Evolutionary conservation across 805 yeast species (phyloP).

Genomic region (Saturnispora saitoi): DNA sequence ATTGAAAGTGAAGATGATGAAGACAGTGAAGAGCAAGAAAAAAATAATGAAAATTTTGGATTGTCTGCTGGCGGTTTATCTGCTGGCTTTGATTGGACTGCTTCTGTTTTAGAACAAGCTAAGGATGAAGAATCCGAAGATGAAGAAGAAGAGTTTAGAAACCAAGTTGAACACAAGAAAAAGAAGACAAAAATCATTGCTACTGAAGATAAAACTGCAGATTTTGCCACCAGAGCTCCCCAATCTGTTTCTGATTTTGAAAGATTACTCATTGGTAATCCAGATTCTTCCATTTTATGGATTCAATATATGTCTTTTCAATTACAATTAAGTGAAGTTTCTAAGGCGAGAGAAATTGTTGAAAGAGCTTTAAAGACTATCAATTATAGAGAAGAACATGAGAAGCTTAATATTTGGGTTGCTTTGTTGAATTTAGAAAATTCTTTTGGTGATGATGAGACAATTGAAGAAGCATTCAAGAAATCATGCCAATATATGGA

Average conservation of each 20-base stretch:
- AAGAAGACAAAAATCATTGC: conserved; percentile 36
- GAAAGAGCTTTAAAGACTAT: conserved; percentile 89
- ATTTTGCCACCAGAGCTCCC: conserved; percentile 76
- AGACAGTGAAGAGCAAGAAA: conserved; percentile 21
- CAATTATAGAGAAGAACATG: conserved; percentile 83
- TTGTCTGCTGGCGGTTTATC: conserved; percentile 49
- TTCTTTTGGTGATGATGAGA: conserved; percentile 80
- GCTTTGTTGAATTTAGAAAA: conserved; percentile 91
- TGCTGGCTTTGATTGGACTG: conserved; percentile 95
- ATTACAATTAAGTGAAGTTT: conserved; percentile 86
- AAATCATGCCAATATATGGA: conserved; percentile 91
- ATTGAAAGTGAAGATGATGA: conserved; percentile 19
- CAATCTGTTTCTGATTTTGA: conserved; percentile 90
- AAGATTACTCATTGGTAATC: conserved; percentile 82
- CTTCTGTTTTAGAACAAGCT: conserved; percentile 76
- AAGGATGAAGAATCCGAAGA: conserved; percentile 46
- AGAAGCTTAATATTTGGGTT: conserved; percentile 91
- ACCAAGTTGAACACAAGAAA: conserved; percentile 32
- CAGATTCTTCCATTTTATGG: conserved; percentile 91
- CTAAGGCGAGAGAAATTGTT: conserved; percentile 89
- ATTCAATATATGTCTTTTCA: conserved; percentile 98
- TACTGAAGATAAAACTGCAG: conserved; percentile 77
- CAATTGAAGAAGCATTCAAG: conserved; percentile 72
- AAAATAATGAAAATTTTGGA: conserved; percentile 22
- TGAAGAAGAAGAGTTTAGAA: conserved; percentile 33